A percentile compares a stretch with the other conserved stretches of the same genome.
Conservation (phyloP, 169 alveolate genomes). For the Plasmodium falciparum region DNA sequence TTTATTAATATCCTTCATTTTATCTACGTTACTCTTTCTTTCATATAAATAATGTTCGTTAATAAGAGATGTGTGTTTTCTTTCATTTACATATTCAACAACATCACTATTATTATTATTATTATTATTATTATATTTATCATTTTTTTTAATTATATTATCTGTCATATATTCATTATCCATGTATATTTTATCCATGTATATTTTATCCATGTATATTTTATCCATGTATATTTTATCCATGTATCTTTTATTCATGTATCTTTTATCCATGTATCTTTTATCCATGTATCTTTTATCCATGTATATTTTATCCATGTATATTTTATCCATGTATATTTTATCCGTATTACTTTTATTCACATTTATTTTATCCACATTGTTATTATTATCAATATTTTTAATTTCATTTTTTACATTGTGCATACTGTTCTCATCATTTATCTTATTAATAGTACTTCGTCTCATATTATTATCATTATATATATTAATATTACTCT, state of each 20-base stretch:
- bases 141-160: neutral
- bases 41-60: too few species aligned
- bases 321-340: neutral
- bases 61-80: too few species aligned
- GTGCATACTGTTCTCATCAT: neutral
- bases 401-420: neutral
- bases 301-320: neutral
- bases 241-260: neutral
- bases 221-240: neutral
- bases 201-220: too few species aligned
- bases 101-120: neutral
- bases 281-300: neutral
- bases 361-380: neutral
- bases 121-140: neutral
- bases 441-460: neutral
- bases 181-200: neutral
- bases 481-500: neutral
- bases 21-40: too few species aligned
- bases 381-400: neutral
- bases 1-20: too few species aligned
- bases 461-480: neutral
- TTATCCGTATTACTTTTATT: too few species aligned
- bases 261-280: too few species aligned
- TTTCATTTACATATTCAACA: too few species aligned
- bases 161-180: neutral